phyloP scores from a whole-genome alignment of 2,329 filamentous ascomycete genomes.

The Colletotrichum acutatum region DNA sequence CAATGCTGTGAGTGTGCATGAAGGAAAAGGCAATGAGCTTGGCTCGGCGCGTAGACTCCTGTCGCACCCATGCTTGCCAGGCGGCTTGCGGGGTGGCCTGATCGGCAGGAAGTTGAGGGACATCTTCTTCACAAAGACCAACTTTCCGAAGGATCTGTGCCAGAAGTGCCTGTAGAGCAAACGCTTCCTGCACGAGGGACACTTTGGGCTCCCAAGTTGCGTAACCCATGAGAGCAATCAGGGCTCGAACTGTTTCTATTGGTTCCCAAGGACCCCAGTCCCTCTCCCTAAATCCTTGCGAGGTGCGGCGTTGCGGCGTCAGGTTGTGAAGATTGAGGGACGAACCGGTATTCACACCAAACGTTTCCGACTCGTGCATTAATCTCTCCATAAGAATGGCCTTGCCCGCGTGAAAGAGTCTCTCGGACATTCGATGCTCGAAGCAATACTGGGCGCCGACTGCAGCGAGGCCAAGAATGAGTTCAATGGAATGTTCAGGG shows the following conservation, averaged over 20 bases:
- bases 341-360: slow-evolving; percentile 41
- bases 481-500: slow-evolving; percentile 44
- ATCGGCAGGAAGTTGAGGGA: neutral
- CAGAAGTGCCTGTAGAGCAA: slow-evolving; percentile 46
- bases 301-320: slow-evolving; percentile 28
- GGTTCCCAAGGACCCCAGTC: slow-evolving; percentile 42
- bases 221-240: slow-evolving; percentile 51
- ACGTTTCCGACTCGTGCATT: slow-evolving; percentile 36
- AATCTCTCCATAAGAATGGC: slow-evolving; percentile 46
- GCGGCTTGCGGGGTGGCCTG: slow-evolving; percentile 25
- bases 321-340: slow-evolving; percentile 38
- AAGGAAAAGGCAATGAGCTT: slow-evolving; percentile 53
- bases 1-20: slow-evolving; percentile 50
- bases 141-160: slow-evolving; percentile 47
- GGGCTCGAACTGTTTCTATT: slow-evolving; percentile 46
- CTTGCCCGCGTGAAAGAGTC: slow-evolving; percentile 47
- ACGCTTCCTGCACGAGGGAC: slow-evolving; percentile 47
- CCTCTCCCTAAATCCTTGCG: neutral
- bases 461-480: slow-evolving; percentile 46
- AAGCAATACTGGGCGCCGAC: slow-evolving; percentile 53
- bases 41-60: slow-evolving; percentile 47
- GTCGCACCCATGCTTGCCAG: slow-evolving; percentile 46
- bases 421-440: slow-evolving; percentile 48
- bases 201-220: slow-evolving; percentile 51
- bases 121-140: slow-evolving; percentile 44